Percentiles rank a stretch among this genome's conserved stretches.
These are phyloP conservation scores for Vitis rupestris DNA, from an alignment of 164 flowering plant species.

Conservation along the genomic window DNA sequence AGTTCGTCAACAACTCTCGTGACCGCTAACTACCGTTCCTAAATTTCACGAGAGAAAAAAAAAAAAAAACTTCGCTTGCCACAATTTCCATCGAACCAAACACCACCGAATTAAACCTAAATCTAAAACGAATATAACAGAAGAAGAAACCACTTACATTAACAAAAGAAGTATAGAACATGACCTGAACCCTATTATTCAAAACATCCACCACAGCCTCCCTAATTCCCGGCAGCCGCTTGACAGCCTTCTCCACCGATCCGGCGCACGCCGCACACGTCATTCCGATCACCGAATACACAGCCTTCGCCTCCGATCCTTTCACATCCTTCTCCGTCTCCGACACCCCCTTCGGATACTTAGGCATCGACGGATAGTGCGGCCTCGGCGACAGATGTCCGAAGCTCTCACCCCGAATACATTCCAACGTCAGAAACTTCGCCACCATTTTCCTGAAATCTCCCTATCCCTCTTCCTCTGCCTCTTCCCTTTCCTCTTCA, in stretches of 20 bases:
- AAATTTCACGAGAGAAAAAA: no score
- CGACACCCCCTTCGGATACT: background rate
- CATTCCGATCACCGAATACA: constrained; percentile 61
- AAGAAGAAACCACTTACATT: background rate
- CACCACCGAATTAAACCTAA: no score
- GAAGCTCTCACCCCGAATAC: no score
- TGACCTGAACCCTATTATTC: constrained; percentile 51
- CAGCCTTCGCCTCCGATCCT: constrained; percentile 34
- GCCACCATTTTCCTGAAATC: no score
- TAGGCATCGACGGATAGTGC: constrained; percentile 8
- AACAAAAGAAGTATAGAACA: constrained; percentile 37
- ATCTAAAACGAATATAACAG: background rate
- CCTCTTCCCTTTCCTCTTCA: no score
- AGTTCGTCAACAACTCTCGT: no score
- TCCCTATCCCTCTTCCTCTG: no score
- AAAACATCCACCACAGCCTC: constrained; percentile 63
- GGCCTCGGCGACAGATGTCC: background rate
- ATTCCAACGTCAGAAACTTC: no score
- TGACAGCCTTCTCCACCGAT: constrained; percentile 63
- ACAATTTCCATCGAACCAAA: no score
- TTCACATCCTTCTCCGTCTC: constrained; percentile 13
- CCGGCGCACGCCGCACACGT: constrained; percentile 70
- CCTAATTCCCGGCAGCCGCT: constrained; percentile 58
- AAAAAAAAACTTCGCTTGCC: no score
- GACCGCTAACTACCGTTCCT: no score